Base-by-base conservation (phyloP, 495 filamentous ascomycete species). In the Penicillium mononematosum region DNA sequence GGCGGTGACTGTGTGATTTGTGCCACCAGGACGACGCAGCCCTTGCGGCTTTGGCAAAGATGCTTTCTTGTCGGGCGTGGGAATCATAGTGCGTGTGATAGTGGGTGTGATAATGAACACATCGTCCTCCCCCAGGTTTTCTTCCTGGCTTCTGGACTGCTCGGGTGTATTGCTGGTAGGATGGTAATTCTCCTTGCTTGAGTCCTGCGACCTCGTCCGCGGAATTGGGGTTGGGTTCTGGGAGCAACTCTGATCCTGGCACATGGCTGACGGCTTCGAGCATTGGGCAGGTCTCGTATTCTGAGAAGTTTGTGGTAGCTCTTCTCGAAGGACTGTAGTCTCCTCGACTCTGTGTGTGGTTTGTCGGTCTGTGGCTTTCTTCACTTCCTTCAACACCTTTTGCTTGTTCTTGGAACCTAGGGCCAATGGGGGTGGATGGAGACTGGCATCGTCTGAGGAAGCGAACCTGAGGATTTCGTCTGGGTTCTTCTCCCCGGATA, bases 61-160 rank as follows among this genome's bases (percentile, higher is more conserved):
- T 5, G 51, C 22, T 47, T 59, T 65, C n/a, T 59, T 57, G 45
- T 65, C 66, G 41, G 63, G 47, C 1, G 52, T 62, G 16, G 66
- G 65, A 46, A 73, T 63, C 66, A 71, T 63, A 61, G 71, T 75
- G 63, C 66, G 73, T 52, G 70, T 75, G 72, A 71, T 73, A 72
- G 71, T 78, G 69, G 74, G 74, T 72, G 70, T 80, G 75, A 70
- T 78, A 71, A 74, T 80, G 75, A 75, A 74, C 58, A 73, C 74
- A 78, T 78, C 69, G 70, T 76, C 70, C 9, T 65, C 67, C 12
- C 56, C 49, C 7, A 50, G 59, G n/a, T 27, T 52, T 31, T 64
- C 66, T 25, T 53, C 58, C 25, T 58, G 53, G 10, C 56, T 64
- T 46, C 62, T 63, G 20, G 59, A 45, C 39, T 46, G 39, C 17